These are phyloP conservation scores for Exserohilum turcica DNA, from an alignment of 2,329 filamentous ascomycete species.

Conservation along the genomic window DNA sequence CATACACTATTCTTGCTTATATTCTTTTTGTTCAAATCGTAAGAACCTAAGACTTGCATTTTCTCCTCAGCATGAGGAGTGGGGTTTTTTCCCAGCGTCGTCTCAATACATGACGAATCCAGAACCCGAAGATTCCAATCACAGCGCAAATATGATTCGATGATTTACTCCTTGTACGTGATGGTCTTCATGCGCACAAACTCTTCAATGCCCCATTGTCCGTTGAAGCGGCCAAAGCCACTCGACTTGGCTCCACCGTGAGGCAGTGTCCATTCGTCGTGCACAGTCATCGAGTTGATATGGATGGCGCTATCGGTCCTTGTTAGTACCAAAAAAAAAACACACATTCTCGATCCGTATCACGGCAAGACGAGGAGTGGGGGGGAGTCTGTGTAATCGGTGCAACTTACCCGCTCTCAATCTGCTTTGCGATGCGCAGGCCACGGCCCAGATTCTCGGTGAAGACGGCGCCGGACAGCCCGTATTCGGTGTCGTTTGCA, in stretches of 20 bases:
- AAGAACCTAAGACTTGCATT: no score
- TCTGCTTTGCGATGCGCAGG: slow-evolving; percentile 51
- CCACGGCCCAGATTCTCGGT: slow-evolving; percentile 65
- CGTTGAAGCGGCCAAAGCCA: slow-evolving; percentile 57
- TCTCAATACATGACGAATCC: no score
- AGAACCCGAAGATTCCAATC: no score
- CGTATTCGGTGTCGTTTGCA: slow-evolving; percentile 83
- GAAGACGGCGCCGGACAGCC: slow-evolving; percentile 73
- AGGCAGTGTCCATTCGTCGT: slow-evolving; percentile 55
- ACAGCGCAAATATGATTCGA: no score
- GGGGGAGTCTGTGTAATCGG: neutral
- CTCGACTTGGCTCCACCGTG: slow-evolving; percentile 58
- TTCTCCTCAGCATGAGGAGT: no score
- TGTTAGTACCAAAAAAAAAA: neutral
- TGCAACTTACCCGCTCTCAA: slow-evolving; percentile 62
- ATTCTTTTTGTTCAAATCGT: no score
- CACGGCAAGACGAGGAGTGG: no score
- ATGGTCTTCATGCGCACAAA: slow-evolving; percentile 53
- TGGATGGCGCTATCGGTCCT: slow-evolving; percentile 50
- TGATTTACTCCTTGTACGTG: slow-evolving; percentile 47
- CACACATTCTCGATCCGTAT: neutral
- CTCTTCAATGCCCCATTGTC: slow-evolving; percentile 53
- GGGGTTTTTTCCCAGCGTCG: no score
- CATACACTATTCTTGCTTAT: no score
- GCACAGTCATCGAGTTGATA: slow-evolving; percentile 58